Conservation (phyloP, 371 early-diverging fungal species). For the Mucor circinelloides region DNA sequence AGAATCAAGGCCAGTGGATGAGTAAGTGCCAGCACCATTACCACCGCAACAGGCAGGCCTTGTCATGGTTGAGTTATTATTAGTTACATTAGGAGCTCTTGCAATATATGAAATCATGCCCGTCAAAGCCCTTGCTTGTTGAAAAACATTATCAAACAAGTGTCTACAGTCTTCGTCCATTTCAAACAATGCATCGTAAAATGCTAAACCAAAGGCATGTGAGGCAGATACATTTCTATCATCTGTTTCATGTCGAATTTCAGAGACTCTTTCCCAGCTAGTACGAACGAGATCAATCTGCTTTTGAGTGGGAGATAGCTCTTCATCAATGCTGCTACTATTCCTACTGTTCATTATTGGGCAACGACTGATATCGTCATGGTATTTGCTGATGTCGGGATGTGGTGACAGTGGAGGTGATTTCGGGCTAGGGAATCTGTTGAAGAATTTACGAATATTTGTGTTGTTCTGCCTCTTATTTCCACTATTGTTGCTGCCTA, state of each 20-base stretch:
- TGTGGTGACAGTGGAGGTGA: slow-evolving; percentile 5
- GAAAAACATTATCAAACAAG: slow-evolving; percentile 40
- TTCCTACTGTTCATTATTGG: not conserved
- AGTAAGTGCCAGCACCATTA: not conserved
- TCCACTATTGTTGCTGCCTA: not conserved
- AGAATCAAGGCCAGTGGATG: not conserved
- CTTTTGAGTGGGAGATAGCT: slow-evolving; percentile 27
- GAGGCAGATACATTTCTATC: slow-evolving; percentile 39
- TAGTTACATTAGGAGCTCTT: slow-evolving; percentile 28
- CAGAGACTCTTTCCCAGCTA: slow-evolving; percentile 44
- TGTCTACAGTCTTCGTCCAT: slow-evolving; percentile 22
- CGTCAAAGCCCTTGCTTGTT: slow-evolving; percentile 48
- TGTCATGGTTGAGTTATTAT: not conserved
- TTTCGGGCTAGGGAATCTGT: not conserved
- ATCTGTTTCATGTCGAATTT: slow-evolving; percentile 32
- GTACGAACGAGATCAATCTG: slow-evolving; percentile 40
- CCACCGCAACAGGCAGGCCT: slow-evolving; percentile 12
- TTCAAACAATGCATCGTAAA: slow-evolving; percentile 46
- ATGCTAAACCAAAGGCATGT: slow-evolving; percentile 47
- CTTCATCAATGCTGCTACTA: not conserved
- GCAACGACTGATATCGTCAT: not conserved
- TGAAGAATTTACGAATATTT: slow-evolving; percentile 10
- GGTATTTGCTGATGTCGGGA: not conserved
- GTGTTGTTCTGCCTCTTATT: not conserved
- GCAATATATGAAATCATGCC: slow-evolving; percentile 50